Percentiles rank a stretch among this genome's conserved stretches.
These are phyloP conservation scores for Conidiobolus incongruus DNA, from an alignment of 371 early-diverging fungal species.

Conservation along the genomic window DNA sequence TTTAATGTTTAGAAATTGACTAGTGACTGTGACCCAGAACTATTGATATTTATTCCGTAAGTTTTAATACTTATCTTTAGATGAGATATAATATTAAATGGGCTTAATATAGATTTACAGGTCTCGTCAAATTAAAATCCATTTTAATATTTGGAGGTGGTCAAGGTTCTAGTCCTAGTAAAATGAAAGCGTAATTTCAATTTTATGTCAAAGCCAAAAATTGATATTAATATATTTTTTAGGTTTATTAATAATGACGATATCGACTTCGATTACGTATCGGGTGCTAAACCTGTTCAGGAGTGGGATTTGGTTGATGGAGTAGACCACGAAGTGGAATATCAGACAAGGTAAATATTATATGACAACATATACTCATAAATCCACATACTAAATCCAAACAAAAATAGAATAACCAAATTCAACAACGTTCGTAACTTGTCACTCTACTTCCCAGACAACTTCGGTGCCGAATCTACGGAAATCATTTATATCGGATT, in stretches of 20 bases:
- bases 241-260: constrained; percentile 76
- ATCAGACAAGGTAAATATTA: constrained; percentile 20
- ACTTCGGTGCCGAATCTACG: constrained; percentile 54
- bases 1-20: constrained; percentile 39
- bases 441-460: constrained; percentile 57
- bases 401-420: constrained; percentile 33
- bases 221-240: no score
- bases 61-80: constrained; percentile 6
- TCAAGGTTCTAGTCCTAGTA: constrained; percentile 37
- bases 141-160: constrained; percentile 50
- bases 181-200: constrained; percentile 42
- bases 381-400: not conserved
- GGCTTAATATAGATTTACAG: constrained; percentile 38
- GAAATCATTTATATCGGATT: constrained; percentile 58
- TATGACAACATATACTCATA: not conserved
- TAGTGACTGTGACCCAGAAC: constrained; percentile 76
- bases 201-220: not conserved
- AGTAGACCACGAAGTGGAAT: constrained; percentile 30
- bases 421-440: constrained; percentile 60
- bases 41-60: constrained; percentile 73
- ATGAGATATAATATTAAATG: not conserved
- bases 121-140: constrained; percentile 70
- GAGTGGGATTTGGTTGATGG: constrained; percentile 57
- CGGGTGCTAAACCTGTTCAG: constrained; percentile 37
- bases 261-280: constrained; percentile 74